Percentiles rank a stretch among this genome's conserved stretches.
phyloP scores from a whole-genome alignment of 192 early-diverging fungal genomes.

The Anaeromyces robustus region DNA sequence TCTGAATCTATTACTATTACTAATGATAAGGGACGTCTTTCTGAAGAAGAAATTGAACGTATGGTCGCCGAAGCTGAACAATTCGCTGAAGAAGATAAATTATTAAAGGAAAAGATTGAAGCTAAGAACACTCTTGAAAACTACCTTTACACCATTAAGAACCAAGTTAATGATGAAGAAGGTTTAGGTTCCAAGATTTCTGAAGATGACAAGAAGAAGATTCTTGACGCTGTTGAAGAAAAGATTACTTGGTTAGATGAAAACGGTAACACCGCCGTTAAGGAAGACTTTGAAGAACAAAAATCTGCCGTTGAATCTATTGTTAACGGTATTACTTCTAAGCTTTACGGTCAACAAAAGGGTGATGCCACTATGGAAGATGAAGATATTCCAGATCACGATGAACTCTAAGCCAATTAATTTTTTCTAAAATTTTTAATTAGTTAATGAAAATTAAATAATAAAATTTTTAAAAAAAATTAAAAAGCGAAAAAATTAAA shows the following conservation, averaged over 20 bases:
- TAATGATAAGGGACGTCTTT: constrained; percentile 91
- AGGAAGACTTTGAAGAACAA: constrained; percentile 97
- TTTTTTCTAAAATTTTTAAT: background rate
- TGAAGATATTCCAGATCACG: constrained; percentile 47
- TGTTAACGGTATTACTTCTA: constrained; percentile 87
- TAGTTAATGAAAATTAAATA: background rate
- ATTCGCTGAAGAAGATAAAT: constrained; percentile 78
- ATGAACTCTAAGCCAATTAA: constrained; percentile 42
- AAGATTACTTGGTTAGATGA: constrained; percentile 70
- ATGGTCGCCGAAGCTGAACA: constrained; percentile 92
- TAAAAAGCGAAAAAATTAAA: no score
- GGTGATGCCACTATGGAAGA: constrained; percentile 22
- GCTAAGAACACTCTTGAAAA: constrained; percentile 81
- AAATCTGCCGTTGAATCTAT: constrained; percentile 83
- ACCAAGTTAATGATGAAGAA: constrained; percentile 68
- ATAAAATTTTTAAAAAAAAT: background rate
- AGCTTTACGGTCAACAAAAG: constrained; percentile 57
- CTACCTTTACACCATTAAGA: constrained; percentile 82
- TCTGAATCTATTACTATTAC: constrained; percentile 90
- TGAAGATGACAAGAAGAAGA: constrained; percentile 77
- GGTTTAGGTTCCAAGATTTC: constrained; percentile 70
- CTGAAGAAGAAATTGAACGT: constrained; percentile 89
- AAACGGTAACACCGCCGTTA: constrained; percentile 61
- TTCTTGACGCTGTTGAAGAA: constrained; percentile 70
- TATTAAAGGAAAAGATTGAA: constrained; percentile 70